Evolutionary conservation across 208 protist species (phyloP), one percentile per base, ranked within the genome.

Genomic region (Leptomonas seymouri): DNA sequence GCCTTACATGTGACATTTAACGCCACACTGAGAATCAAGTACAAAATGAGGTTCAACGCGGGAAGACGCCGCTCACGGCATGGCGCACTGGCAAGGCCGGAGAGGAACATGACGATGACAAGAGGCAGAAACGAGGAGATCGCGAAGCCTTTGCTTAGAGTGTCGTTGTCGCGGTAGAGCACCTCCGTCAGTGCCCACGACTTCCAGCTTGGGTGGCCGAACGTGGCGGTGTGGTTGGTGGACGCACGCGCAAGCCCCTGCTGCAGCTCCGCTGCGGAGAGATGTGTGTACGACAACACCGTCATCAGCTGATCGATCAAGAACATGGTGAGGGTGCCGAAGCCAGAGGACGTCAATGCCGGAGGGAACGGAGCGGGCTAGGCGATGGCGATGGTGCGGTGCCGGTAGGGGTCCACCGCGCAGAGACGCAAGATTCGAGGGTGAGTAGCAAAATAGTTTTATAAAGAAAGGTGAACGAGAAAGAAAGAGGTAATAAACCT

Each of bases 81-180:
- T 23, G 84, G 67, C 18, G 86, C 82, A 49, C 80, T 90, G 14
- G 90, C 75, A 27, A 90, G 42, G 11, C 86, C 90, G 28, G 78
- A 44, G 50, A 95, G 59, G 56, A 93, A 87, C 30, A 92, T 55
- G 1, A 95, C 66, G 20, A 91, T 66, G 14, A 90, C 59, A 21
- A 91, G 59, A 2, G 90, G 90, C 5, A 85, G 46, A 34, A 95
- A 71, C 3, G 81, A 87, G 9, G 71, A 72, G 27, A 95, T 39
- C 12, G 76, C 84, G 50, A 91, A 86, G 30, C 82, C 30, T 62
- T 85, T 91, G 74, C 85, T 90, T 16, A 87, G 23, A 3, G 57
- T 23, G 59, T 92, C 84, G 30, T 65, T 25, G 4, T 67, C 46
- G n/a, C 78, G 62, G 51, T 93, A 95, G 14, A 81, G 62, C 0